Evolutionary conservation across 257 asterid genomes (phyloP), one percentile per base, ranked within the genome.

Genomic region (Voacanga thouarsii): DNA sequence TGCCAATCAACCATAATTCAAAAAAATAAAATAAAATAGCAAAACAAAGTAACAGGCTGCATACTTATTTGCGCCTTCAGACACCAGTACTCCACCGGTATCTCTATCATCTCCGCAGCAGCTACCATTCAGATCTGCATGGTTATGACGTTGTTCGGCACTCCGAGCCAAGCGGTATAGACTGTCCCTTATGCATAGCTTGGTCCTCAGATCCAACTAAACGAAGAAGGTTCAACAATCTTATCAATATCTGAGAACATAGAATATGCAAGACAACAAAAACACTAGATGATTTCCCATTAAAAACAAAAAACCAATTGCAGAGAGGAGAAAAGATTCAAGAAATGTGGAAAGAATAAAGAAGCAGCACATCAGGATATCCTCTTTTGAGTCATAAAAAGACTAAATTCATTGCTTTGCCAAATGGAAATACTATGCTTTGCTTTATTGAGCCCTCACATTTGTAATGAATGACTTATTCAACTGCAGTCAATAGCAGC

Each of bases 131-230:
- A 78, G 47, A 81, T 78, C 78, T 71, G 78, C 83, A 60, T 56
- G 84, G 79, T 83, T 82, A 70, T 90, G 92, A 77, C 98, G 89
- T 60, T 86, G 94, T 83, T 88, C 92, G 83, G 99, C 97, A 91
- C 93, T 89, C 71, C 79, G 83, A 60, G 99, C 99, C 81, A 94
- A 82, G 78, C 98, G 97, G 86, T 90, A 92, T 75, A 94, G 83
- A 86, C 99, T 89, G 76, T 92, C 99, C 85, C 97, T 86, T 86
- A 94, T 90, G 90, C 96, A 91, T 77, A 94, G 85, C 83, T 92
- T 94, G 37, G 93, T 94, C 87, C 83, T 86, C 80, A 80, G 66
- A 84, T 94, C 97, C 97, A 94, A 80, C 99, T 94, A 83, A 72
- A 84, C 80, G 79, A 88, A 83, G 74, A 82, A 71, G 67, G 74